Evolutionary conservation across 768 basidiomycete species (phyloP).

Genomic region (Leucosporidium scottii): DNA sequence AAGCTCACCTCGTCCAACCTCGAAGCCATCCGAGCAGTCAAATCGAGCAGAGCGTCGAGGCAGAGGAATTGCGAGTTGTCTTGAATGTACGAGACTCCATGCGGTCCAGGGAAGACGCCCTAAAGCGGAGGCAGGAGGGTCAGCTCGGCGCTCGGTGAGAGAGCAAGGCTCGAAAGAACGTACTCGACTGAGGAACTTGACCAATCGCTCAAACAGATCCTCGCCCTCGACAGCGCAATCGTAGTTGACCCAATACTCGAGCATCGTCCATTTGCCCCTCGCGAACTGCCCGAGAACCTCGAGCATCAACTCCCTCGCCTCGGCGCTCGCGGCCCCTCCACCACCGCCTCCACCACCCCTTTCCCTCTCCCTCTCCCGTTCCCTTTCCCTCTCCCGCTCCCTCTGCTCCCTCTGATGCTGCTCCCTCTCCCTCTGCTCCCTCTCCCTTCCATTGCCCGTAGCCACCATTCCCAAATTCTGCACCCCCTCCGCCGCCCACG

Average conservation of each 20-base stretch:
- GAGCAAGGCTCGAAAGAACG: constrained; percentile 28
- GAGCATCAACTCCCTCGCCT: constrained; percentile 80
- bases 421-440: constrained; percentile 3
- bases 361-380: constrained; percentile 2
- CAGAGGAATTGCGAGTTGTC: constrained; percentile 77
- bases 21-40: constrained; percentile 78
- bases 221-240: constrained; percentile 96
- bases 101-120: constrained; percentile 72
- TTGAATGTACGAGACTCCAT: constrained; percentile 50
- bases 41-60: constrained; percentile 75
- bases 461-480: neutral
- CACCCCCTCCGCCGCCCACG: constrained; percentile 31
- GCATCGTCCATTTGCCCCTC: constrained; percentile 74
- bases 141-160: neutral
- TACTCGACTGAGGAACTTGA: constrained; percentile 71
- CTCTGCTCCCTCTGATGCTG: neutral
- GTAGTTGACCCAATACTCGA: constrained; percentile 90
- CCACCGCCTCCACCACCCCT: constrained; percentile 4
- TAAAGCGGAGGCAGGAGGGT: constrained; percentile 37
- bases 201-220: constrained; percentile 82
- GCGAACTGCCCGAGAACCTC: constrained; percentile 78
- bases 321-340: constrained; percentile 58
- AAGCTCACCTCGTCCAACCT: constrained; percentile 47
- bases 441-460: neutral
- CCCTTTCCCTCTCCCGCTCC: constrained; percentile 4